Evolutionary conservation across 495 filamentous ascomycete species (phyloP).

Genomic region (Trichoderma reesei): DNA sequence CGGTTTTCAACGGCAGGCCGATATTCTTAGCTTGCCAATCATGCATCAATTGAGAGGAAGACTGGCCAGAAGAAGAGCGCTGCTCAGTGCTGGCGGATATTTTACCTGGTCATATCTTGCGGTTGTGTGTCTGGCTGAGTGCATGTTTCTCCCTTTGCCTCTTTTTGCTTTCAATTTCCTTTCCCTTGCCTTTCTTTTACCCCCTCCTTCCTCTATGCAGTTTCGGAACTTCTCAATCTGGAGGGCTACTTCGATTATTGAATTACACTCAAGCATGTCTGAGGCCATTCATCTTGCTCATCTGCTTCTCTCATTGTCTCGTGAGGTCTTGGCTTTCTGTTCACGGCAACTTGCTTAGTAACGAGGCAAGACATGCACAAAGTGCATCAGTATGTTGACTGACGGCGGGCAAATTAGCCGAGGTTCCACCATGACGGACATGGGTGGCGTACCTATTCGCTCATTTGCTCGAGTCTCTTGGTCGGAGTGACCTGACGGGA

Average conservation of each 20-base stretch:
- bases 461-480: background rate
- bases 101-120: background rate
- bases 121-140: background rate
- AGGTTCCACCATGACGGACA: constrained; percentile 4
- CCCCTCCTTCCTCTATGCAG: too few species aligned
- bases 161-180: background rate
- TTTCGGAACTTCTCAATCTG: too few species aligned
- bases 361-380: background rate
- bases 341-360: too few species aligned
- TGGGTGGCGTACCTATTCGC: background rate
- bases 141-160: background rate
- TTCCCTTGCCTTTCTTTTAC: background rate
- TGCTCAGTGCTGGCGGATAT: background rate
- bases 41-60: background rate
- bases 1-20: constrained; percentile 4
- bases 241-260: too few species aligned
- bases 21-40: background rate
- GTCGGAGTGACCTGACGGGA: background rate
- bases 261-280: too few species aligned
- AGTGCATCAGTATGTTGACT: background rate
- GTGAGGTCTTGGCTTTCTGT: too few species aligned
- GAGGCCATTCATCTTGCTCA: too few species aligned
- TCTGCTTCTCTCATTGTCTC: too few species aligned
- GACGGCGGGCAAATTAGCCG: background rate
- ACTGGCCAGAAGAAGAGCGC: background rate